Conservation (phyloP, 768 basidiomycete species). For the Chlorophyllum brunneum region DNA sequence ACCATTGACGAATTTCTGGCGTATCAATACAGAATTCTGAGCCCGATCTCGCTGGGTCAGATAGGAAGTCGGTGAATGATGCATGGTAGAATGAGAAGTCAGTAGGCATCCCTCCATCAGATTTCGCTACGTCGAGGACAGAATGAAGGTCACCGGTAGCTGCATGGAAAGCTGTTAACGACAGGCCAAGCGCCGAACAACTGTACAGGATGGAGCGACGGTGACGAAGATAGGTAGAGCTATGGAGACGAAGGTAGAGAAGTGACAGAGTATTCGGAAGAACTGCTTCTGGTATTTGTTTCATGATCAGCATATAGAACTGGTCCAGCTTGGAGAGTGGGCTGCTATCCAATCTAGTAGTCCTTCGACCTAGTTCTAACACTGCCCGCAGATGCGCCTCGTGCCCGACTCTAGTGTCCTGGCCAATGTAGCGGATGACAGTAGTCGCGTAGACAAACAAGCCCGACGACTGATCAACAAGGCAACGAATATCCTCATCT, state of each 20-base stretch:
- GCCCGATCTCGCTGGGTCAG: too few species aligned
- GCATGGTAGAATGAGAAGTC: background rate
- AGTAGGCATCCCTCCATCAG: background rate
- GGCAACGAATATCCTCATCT: conserved; percentile 6
- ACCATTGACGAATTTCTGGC: too few species aligned
- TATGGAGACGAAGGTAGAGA: background rate
- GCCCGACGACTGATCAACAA: conserved; percentile 19
- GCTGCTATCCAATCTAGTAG: background rate
- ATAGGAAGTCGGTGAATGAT: background rate
- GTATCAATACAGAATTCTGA: too few species aligned
- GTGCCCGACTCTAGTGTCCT: too few species aligned
- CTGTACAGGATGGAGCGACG: too few species aligned
- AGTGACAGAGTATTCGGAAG: background rate
- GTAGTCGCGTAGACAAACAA: too few species aligned
- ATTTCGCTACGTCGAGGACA: background rate
- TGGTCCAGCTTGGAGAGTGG: background rate
- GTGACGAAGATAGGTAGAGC: too few species aligned
- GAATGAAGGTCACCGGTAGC: background rate
- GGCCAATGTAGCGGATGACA: conserved; percentile 20
- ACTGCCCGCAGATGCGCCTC: too few species aligned
- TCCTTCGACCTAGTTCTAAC: too few species aligned
- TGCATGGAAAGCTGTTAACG: background rate
- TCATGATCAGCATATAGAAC: background rate
- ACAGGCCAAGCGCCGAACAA: background rate
- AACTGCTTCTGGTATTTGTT: too few species aligned